Evolutionary conservation across 2,329 filamentous ascomycete species (phyloP).

Genomic region (Hypoxylon sp.): DNA sequence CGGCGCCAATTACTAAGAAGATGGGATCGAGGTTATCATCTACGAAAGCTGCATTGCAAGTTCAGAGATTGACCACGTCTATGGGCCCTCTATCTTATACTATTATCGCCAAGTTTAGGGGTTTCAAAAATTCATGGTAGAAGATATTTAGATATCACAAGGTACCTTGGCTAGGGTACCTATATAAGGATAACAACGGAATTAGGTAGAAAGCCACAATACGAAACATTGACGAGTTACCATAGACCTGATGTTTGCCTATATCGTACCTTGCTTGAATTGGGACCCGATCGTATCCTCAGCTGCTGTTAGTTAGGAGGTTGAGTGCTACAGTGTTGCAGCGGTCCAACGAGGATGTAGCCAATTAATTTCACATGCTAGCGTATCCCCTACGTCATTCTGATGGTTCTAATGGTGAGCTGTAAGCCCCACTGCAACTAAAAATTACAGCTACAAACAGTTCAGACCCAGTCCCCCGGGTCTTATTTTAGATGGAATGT

Average conservation of each 20-base stretch:
- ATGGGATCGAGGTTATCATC: neutral
- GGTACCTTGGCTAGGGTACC: too few species aligned
- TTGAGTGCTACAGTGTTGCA: constrained; percentile 13
- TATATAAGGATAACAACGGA: neutral
- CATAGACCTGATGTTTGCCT: neutral
- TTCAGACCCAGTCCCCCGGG: constrained; percentile 28
- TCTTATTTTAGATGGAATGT: constrained; percentile 8
- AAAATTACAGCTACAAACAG: constrained; percentile 25
- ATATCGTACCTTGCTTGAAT: neutral
- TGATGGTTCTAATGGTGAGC: constrained; percentile 21
- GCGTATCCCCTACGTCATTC: constrained; percentile 34
- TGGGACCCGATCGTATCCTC: neutral
- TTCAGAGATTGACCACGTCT: neutral
- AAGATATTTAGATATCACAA: neutral
- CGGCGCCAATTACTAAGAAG: neutral
- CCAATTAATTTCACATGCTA: constrained; percentile 35
- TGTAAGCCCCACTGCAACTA: constrained; percentile 41
- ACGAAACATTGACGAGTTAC: neutral
- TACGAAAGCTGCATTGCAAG: neutral
- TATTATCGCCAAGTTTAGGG: neutral
- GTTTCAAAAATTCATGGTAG: neutral
- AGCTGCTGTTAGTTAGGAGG: neutral
- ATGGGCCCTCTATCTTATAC: neutral
- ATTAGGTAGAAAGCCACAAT: neutral
- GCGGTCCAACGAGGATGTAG: constrained; percentile 6